Evolutionary conservation across 192 early-diverging fungal species (phyloP), one percentile per base, ranked within the genome.

Genomic region (Podila minutissima): DNA sequence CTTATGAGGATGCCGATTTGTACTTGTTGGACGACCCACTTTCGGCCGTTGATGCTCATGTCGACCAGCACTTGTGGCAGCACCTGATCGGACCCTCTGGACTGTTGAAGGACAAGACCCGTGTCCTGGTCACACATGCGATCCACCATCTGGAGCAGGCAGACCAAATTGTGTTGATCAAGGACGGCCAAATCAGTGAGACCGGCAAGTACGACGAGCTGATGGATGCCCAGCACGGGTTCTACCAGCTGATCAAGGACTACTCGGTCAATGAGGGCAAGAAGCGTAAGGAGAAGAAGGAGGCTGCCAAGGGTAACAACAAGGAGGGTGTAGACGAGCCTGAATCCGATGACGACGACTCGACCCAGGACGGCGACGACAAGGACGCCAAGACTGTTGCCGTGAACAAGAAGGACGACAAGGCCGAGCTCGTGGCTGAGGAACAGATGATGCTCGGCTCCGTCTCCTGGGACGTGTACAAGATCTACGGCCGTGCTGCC

Each of bases 391-490:
- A 68, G 22, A 73, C 77, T 33, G 59, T 69, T 60, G 37, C 58
- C 29, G 37, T 28, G 38, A 3, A 17, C 58, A 75, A 71, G 26
- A 69, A 68, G 53, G 74, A 67, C 33, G 71, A 69, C 24, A 87
- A 82, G 48, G 86, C 85, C 3, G 84, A 83, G 51, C 74, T 98
- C 37, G 97, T 96, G 66, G 84, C 88, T 0, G 89, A 91, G 20
- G 97, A 99, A 86, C 89, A 94, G 69, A 92, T 89, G 66, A 92
- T 91, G 7, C 87, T 93, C 67, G 97, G 97, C 31, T 88, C 83
- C 19, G 95, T 99, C 22, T 84, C 91, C 49, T 92, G 89, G 89
- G 58, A 68, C 9, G 96, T 96, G 0, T 99, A 97, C 82, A 74
- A 70, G 32, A 86, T 90, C 3, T 99, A 99, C 74, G 84, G 89